Base-by-base conservation (phyloP, 1,284 basidiomycete genomes). In the Leccinum griseonigrum region DNA sequence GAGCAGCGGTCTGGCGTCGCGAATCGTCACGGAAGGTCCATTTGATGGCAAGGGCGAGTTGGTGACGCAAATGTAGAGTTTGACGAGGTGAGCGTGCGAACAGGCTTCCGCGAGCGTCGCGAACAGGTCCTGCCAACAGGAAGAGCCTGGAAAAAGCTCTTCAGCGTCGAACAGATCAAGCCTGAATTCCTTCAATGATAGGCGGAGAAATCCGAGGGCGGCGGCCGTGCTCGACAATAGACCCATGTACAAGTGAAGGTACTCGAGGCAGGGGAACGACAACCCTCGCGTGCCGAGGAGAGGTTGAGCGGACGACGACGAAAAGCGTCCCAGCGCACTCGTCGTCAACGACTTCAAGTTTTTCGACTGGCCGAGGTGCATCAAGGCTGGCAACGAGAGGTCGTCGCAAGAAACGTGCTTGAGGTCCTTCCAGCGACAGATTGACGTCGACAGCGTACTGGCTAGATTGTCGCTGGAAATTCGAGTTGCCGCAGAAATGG, bases 321-420 rank as follows among this genome's bases (percentile, higher is more conserved):
- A 28, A n/a, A 69, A 53, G 8, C 7, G 63, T 13, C n/a, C 40
- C 0, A 65, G 61, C 29, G 69, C 67, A 8, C 54, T 68, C 1
- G 59, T 58, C 3, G 69, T 62, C 26, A 69, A 48, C 0, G 67
- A 72, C 8, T 63, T 51, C 54, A 72, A 51, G 29, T 59, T 38
- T 28, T 6, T 69, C 18, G 31, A 46, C 11, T 3, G 65, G 36
- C 60, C n/a, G 3, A 69, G 67, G 56, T 72, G 63, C 14, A 68
- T 53, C 53, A 72, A 36, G 11, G 70, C 68, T 1, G 63, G 14
- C 3, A 54, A 4, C 0, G 62, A 59, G 56, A 69, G 69, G 38
- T 69, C 67, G 7, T 72, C 70, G 14, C 70, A 69, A 3, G 70
- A 57, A 9, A 69, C 60, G 10, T 56, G 54, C n/a, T n/a, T 56